Evolutionary conservation across 2,329 filamentous ascomycete species (phyloP), one percentile per base, ranked within the genome.

Genomic region (Cercospora zeae-maydis): DNA sequence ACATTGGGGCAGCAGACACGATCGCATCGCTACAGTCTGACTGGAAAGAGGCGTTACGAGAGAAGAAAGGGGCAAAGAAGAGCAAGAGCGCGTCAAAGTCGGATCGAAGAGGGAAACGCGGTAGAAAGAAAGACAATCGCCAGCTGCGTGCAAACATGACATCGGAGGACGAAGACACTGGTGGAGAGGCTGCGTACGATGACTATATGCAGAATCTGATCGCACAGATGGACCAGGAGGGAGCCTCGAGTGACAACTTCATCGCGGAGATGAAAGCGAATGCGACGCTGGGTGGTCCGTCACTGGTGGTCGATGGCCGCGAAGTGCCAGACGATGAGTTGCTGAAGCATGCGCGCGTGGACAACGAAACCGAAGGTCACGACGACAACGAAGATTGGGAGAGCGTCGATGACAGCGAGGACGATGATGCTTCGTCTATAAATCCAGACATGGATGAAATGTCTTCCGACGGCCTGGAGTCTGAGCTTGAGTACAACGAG

Each of bases 171-270:
- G 70, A 70, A 30, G 67, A 63, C 34, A 58, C 62, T 21, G 47
- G 56, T 45, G 65, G 66, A 33, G 71, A 73, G 33, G 45, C 77
- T 87, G 68, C 83, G n/a, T 72, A 73, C 42, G 67, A 84, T 1
- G 90, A 93, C 70, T 92, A 92, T 69, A 87, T 91, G 70, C 82
- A 84, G 47, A 91, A 92, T 65, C 81, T 90, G 70, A 76, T 76
- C 16, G 80, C 70, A 16, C 69, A 72, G 59, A 56, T 71, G 24
- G 69, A 74, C 4, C 70, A 66, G 53, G 70, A 69, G 24, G 66
- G 61, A 16, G 47, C 47, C 27, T 56, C 69, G 16, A 62, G 61
- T 4, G 62, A 65, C 9, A 37, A 42, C 3, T 30, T 64, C 27
- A 14, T 66, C n/a, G 63, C 60, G 4, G 39, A 47, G 11, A 47